A percentile compares a stretch with the other conserved stretches of the same genome.
Evolutionary conservation across 164 flowering plant genomes (phyloP).

Genomic region (Vitis rupestris): DNA sequence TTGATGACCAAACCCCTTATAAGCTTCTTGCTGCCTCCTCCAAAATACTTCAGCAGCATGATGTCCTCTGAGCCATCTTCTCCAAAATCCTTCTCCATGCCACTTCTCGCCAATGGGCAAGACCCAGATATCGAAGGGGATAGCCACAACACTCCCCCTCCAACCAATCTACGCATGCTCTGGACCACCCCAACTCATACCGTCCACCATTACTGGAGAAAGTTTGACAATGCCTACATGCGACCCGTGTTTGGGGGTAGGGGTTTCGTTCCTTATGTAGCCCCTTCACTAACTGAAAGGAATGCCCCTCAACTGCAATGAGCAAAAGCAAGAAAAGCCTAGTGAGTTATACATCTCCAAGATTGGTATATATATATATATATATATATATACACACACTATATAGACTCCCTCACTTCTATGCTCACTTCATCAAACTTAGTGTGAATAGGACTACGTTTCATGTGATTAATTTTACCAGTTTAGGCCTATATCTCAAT

Average conservation of each 20-base stretch:
- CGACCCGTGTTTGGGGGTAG: conserved; percentile 65
- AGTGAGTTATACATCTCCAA: no score
- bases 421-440: no score
- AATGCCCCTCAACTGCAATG: neutral
- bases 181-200: conserved; percentile 26
- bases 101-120: conserved; percentile 32
- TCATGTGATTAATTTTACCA: no score
- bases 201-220: conserved; percentile 57
- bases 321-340: neutral
- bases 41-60: conserved; percentile 1
- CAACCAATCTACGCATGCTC: conserved; percentile 33
- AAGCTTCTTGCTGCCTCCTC: conserved; percentile 28
- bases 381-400: no score
- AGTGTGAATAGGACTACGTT: no score
- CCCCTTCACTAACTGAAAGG: conserved; percentile 20
- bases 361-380: no score
- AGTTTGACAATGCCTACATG: conserved; percentile 51
- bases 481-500: no score
- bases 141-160: conserved; percentile 7
- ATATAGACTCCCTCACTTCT: no score
- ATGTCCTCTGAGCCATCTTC: conserved; percentile 20
- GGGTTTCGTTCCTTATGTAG: conserved; percentile 23
- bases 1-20: conserved; percentile 51
- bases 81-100: conserved; percentile 26
- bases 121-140: conserved; percentile 21